These are phyloP conservation scores for Cornus controversa DNA, from an alignment of 148 eudicot species.

Conservation along the genomic window DNA sequence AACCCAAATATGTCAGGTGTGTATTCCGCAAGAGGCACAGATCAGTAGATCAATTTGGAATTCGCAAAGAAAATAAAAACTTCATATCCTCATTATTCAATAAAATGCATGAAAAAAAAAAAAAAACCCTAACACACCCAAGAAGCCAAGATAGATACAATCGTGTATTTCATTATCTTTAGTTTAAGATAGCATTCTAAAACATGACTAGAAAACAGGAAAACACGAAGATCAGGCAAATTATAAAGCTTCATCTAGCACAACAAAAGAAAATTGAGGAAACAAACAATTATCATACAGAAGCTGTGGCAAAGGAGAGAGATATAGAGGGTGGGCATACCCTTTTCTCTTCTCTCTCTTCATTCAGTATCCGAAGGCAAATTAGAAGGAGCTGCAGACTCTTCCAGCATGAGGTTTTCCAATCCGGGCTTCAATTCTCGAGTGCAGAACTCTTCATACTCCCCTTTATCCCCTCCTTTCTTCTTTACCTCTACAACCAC, in stretches of 20 bases:
- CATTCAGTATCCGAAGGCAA: conserved; percentile 20
- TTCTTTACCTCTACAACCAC: conserved; percentile 32
- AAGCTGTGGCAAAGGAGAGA: neutral
- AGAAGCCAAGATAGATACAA: neutral
- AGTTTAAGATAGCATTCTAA: neutral
- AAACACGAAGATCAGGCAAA: neutral
- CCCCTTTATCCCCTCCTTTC: conserved; percentile 29
- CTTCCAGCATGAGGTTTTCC: conserved; percentile 10
- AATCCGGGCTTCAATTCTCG: conserved; percentile 28
- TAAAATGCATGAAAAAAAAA: neutral
- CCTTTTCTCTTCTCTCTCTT: neutral
- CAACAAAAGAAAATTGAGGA: neutral
- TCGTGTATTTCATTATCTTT: neutral
- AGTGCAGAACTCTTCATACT: conserved; percentile 30
- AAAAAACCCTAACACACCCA: neutral
- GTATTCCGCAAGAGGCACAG: neutral
- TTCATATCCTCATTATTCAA: neutral
- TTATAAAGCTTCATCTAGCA: neutral
- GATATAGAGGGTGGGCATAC: neutral
- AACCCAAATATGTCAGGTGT: neutral
- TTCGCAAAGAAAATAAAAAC: neutral
- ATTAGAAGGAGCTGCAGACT: neutral
- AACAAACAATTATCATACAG: neutral
- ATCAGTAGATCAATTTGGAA: neutral
- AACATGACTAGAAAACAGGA: neutral